Conservation (phyloP, 2,329 filamentous ascomycete genomes). For the Colletotrichum cereale region DNA sequence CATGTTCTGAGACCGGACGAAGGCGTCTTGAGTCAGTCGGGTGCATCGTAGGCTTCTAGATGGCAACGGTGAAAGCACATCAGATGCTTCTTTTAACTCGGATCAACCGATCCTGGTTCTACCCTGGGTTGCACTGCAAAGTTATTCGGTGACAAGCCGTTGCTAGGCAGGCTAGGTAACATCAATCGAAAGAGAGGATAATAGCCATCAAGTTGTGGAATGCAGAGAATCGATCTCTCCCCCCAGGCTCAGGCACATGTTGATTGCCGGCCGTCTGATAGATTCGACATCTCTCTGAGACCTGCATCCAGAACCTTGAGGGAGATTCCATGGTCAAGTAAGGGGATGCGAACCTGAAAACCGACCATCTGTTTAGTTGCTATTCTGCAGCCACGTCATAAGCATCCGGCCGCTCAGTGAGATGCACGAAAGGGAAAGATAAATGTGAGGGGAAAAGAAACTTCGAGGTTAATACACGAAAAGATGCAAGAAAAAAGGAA, state of each 20-base stretch:
- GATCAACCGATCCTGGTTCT: not conserved
- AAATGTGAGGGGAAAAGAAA: not conserved
- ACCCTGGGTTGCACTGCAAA: not conserved
- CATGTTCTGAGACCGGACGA: constrained; percentile 28
- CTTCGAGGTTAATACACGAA: too few relatives aligned
- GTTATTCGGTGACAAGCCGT: not conserved
- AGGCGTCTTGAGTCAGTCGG: constrained; percentile 19
- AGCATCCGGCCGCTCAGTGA: not conserved
- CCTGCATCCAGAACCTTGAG: not conserved
- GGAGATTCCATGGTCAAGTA: not conserved
- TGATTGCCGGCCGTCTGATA: not conserved
- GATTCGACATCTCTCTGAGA: too few relatives aligned
- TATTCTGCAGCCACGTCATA: not conserved
- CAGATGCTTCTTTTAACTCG: not conserved
- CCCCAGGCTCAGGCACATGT: not conserved
- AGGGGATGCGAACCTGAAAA: not conserved
- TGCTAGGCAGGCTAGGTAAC: not conserved
- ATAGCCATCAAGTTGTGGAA: not conserved
- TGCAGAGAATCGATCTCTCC: not conserved
- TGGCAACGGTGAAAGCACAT: not conserved
- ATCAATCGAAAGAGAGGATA: not conserved
- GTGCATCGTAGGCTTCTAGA: constrained; percentile 6
- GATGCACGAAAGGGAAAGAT: not conserved
- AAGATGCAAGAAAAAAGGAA: too few relatives aligned
- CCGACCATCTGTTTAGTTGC: too few relatives aligned